These are phyloP conservation scores for Margaritispora aquatica DNA, from an alignment of 495 filamentous ascomycete genomes.

Conservation along the genomic window DNA sequence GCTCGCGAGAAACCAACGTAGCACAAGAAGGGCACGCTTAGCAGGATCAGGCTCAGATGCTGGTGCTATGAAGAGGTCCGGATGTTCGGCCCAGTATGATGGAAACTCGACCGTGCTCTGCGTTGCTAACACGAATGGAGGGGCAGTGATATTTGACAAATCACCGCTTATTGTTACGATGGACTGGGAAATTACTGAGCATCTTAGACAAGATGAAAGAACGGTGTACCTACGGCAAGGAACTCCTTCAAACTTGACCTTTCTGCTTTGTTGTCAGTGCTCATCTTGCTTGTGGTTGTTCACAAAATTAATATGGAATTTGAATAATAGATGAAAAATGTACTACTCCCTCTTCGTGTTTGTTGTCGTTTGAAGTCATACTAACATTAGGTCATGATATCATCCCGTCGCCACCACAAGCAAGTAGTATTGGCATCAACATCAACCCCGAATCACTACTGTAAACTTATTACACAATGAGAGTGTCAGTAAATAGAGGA, in stretches of 20 bases:
- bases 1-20: constrained; percentile 94
- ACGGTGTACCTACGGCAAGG: not conserved
- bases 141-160: constrained; percentile 85
- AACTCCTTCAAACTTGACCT: constrained; percentile 4
- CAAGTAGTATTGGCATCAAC: too few relatives aligned
- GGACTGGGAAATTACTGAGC: constrained; percentile 44
- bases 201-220: too few relatives aligned
- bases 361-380: not conserved
- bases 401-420: not conserved
- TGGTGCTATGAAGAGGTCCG: constrained; percentile 75
- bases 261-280: not conserved
- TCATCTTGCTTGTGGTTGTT: not conserved
- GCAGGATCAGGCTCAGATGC: constrained; percentile 71
- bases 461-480: too few relatives aligned
- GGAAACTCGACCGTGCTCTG: constrained; percentile 90
- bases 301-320: not conserved
- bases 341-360: not conserved
- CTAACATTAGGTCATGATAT: not conserved
- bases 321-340: not conserved
- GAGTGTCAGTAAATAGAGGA: too few relatives aligned
- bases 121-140: constrained; percentile 88
- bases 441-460: too few relatives aligned
- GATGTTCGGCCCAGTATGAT: constrained; percentile 94
- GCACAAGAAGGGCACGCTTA: constrained; percentile 76
- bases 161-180: constrained; percentile 95